Conservation (phyloP, 2,329 filamentous ascomycete species). For the Hymenoscyphus repandus region DNA sequence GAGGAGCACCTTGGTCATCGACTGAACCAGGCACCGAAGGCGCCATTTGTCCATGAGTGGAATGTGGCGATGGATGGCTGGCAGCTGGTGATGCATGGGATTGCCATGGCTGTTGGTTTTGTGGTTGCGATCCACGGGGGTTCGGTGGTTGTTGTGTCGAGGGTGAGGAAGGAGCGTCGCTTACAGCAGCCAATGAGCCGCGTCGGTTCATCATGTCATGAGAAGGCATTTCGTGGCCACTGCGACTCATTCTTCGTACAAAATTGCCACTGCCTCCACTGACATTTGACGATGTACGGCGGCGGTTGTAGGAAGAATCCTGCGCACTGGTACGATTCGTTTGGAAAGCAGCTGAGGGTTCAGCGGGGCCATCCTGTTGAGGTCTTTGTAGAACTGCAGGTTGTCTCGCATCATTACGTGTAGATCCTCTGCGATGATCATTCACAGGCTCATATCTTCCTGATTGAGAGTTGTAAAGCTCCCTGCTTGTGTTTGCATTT, state of each 20-base stretch:
- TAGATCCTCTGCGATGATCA: slow-evolving; percentile 65
- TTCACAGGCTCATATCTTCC: slow-evolving; percentile 86
- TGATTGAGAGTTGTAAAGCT: slow-evolving; percentile 92
- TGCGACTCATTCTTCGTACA: slow-evolving; percentile 37
- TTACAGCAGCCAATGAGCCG: slow-evolving; percentile 44
- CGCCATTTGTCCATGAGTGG: slow-evolving; percentile 27
- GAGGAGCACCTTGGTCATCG: slow-evolving; percentile 22
- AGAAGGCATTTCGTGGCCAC: slow-evolving; percentile 28
- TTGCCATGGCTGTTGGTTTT: slow-evolving; percentile 35
- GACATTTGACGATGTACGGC: slow-evolving; percentile 84
- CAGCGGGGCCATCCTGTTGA: slow-evolving; percentile 60
- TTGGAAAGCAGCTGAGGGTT: slow-evolving; percentile 84
- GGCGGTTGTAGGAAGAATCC: slow-evolving; percentile 64
- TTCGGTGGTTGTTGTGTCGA: slow-evolving; percentile 25
- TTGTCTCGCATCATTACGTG: slow-evolving; percentile 66
- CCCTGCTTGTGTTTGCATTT: slow-evolving; percentile 55
- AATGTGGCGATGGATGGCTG: slow-evolving; percentile 31
- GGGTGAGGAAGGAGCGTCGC: slow-evolving; percentile 43
- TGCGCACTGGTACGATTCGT: slow-evolving; percentile 63
- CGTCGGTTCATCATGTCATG: slow-evolving; percentile 40
- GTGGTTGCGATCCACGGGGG: slow-evolving; percentile 24
- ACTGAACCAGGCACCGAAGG: slow-evolving; percentile 33
- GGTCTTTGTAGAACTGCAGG: slow-evolving; percentile 76
- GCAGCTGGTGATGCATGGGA: slow-evolving; percentile 33
- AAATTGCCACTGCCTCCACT: slow-evolving; percentile 77